A percentile compares a stretch with the other conserved stretches of the same genome.
phyloP scores from a whole-genome alignment of 495 filamentous ascomycete species.

The Penicillium ochrochloron region DNA sequence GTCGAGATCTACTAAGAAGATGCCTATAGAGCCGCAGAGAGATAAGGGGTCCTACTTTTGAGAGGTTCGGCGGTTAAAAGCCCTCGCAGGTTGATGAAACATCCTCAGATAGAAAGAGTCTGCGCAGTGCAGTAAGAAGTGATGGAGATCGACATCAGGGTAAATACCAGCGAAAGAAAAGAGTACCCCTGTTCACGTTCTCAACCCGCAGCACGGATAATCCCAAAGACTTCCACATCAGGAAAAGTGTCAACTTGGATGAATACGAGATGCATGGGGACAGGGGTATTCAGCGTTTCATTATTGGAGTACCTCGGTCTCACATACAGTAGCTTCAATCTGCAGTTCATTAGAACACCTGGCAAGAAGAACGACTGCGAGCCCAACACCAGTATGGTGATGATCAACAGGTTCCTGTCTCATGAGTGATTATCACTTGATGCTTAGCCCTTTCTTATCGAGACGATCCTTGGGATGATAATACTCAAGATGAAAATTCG shows the following conservation, averaged over 20 bases:
- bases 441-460: conserved; percentile 6
- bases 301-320: background rate
- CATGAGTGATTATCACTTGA: background rate
- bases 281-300: background rate
- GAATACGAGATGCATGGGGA: background rate
- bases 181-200: background rate
- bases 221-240: background rate
- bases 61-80: background rate
- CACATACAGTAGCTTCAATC: background rate
- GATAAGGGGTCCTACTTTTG: background rate
- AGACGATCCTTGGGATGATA: background rate
- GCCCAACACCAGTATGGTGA: background rate
- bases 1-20: no score
- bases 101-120: background rate
- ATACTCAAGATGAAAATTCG: background rate
- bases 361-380: background rate
- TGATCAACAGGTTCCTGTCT: conserved; percentile 5
- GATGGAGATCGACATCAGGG: background rate
- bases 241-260: background rate
- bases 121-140: background rate
- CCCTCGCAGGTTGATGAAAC: background rate
- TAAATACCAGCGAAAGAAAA: background rate
- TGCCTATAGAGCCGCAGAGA: background rate
- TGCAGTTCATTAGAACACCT: background rate
- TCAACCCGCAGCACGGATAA: background rate